Conservation (phyloP, 306 rosid species). For the Leucaena leucocephala region DNA sequence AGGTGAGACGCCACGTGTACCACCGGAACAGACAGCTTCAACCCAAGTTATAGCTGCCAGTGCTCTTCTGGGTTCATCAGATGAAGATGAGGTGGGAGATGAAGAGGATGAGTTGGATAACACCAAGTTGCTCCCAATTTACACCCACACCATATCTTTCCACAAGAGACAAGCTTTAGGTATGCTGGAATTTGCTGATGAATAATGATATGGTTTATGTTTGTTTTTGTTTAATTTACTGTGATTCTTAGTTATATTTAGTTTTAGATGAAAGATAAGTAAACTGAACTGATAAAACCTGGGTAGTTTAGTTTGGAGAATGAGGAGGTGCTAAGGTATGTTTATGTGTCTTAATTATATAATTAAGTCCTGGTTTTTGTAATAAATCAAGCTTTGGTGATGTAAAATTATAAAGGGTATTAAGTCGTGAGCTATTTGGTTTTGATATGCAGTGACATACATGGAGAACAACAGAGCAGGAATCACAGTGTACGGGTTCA, state of each 20-base stretch:
- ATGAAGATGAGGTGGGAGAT: slow-evolving; percentile 49
- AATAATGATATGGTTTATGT: neutral
- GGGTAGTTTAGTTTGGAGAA: neutral
- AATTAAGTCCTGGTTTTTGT: neutral
- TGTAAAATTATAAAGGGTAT: neutral
- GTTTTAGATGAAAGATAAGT: neutral
- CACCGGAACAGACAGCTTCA: slow-evolving; percentile 34
- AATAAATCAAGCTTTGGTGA: neutral
- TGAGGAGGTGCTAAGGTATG: neutral
- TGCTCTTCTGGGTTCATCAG: slow-evolving; percentile 52
- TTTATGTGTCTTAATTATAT: neutral
- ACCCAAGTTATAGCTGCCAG: slow-evolving; percentile 35
- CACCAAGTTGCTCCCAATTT: slow-evolving; percentile 65
- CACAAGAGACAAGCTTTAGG: slow-evolving; percentile 95
- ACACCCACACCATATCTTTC: slow-evolving; percentile 69
- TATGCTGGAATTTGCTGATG: slow-evolving; percentile 29
- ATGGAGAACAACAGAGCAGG: slow-evolving; percentile 88
- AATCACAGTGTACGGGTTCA: slow-evolving; percentile 78
- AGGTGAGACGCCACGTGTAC: slow-evolving; percentile 51
- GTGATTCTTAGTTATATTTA: neutral
- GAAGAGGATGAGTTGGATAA: slow-evolving; percentile 79
- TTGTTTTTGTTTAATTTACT: neutral
- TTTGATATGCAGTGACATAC: slow-evolving; percentile 70
- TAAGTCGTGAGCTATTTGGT: slow-evolving; percentile 8
- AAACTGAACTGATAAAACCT: neutral